Conservation (phyloP, 2,329 filamentous ascomycete species). For the Trichophyton verrucosum region DNA sequence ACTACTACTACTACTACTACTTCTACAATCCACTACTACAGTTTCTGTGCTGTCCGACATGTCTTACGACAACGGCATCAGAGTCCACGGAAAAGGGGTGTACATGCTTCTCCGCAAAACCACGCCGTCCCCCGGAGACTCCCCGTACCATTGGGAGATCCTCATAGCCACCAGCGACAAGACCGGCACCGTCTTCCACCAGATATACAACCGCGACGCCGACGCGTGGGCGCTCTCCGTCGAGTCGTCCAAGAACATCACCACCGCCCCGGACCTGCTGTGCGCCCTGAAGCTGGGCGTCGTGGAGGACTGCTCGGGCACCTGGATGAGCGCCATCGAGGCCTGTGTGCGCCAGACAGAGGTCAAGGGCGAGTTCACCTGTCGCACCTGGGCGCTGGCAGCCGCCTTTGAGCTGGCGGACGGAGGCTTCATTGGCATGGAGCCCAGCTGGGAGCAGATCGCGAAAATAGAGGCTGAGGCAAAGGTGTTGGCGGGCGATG, state of each 20-base stretch:
- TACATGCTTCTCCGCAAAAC: conserved; percentile 12
- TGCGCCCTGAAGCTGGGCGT: conserved; percentile 12
- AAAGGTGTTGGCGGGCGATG: not conserved
- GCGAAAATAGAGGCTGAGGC: conserved; percentile 11
- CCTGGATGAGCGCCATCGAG: conserved; percentile 12
- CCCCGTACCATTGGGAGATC: conserved; percentile 13
- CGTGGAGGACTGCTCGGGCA: conserved; percentile 9
- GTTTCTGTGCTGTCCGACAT: not conserved
- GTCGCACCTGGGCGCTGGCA: conserved; percentile 12
- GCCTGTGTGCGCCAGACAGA: conserved; percentile 10
- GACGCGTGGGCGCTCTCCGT: conserved; percentile 7
- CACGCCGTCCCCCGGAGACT: not conserved
- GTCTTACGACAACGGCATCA: conserved; percentile 1
- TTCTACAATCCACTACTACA: too few relatives aligned
- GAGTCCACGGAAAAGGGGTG: conserved; percentile 11
- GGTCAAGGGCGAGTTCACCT: conserved; percentile 9
- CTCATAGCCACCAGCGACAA: conserved; percentile 9
- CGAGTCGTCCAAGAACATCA: conserved; percentile 4
- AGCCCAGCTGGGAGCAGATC: conserved; percentile 11
- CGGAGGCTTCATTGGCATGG: conserved; percentile 12
- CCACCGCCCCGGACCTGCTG: conserved; percentile 7
- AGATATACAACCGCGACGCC: not conserved
- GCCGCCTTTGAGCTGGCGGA: conserved; percentile 12
- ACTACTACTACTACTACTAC: too few relatives aligned
- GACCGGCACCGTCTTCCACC: conserved; percentile 11